phyloP scores from a whole-genome alignment of 2,329 filamentous ascomycete genomes.

The Venturia effusa region DNA sequence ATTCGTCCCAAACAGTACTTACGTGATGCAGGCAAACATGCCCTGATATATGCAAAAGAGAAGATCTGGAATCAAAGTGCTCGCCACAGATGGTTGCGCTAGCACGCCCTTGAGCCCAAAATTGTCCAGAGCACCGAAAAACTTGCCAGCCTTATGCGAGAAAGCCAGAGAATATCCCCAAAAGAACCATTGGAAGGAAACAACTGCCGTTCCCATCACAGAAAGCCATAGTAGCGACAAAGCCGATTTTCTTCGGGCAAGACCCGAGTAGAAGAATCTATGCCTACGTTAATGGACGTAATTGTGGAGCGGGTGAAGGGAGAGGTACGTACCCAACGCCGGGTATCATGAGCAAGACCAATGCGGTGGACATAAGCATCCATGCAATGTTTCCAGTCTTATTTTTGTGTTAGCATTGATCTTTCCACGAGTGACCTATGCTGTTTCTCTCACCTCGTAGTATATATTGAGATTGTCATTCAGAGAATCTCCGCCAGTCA shows the following conservation, averaged over 20 bases:
- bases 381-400: slow-evolving; percentile 74
- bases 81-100: slow-evolving; percentile 63
- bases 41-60: slow-evolving; percentile 79
- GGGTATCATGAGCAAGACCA: slow-evolving; percentile 87
- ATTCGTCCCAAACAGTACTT: slow-evolving; percentile 29
- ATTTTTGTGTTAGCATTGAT: background rate
- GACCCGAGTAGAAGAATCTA: slow-evolving; percentile 87
- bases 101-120: slow-evolving; percentile 70
- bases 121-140: slow-evolving; percentile 69
- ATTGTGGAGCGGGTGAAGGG: background rate
- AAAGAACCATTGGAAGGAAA: slow-evolving; percentile 91
- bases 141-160: slow-evolving; percentile 64
- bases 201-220: slow-evolving; percentile 67
- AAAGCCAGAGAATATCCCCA: slow-evolving; percentile 83
- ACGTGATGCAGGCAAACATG: slow-evolving; percentile 85
- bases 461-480: slow-evolving; percentile 69
- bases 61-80: slow-evolving; percentile 64
- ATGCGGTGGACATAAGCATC: slow-evolving; percentile 63
- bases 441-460: slow-evolving; percentile 55
- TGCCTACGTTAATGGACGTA: slow-evolving; percentile 12
- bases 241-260: slow-evolving; percentile 80
- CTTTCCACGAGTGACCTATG: slow-evolving; percentile 13
- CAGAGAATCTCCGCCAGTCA: slow-evolving; percentile 56
- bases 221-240: slow-evolving; percentile 78
- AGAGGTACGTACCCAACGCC: slow-evolving; percentile 54